Conservation (phyloP, 352 stramenopile species). For the Phytophthora pisi region DNA sequence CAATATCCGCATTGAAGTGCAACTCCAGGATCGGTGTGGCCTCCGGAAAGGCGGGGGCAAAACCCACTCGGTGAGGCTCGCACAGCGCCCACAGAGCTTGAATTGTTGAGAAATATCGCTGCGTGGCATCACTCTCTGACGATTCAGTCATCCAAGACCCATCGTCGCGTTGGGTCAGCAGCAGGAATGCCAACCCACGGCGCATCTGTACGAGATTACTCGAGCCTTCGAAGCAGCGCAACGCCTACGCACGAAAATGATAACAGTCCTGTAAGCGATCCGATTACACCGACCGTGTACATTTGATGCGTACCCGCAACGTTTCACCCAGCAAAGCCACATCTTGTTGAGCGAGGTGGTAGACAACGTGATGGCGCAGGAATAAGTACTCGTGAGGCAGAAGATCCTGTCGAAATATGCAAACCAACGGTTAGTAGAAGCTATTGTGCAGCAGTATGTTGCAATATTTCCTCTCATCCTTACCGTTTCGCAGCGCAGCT, state of each 20-base stretch:
- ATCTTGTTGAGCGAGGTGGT: constrained; percentile 81
- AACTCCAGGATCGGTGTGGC: constrained; percentile 57
- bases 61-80: constrained; percentile 52
- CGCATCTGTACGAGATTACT: constrained; percentile 73
- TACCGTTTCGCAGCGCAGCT: constrained; percentile 71
- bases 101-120: constrained; percentile 61
- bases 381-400: constrained; percentile 93
- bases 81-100: constrained; percentile 54
- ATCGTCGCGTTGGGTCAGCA: constrained; percentile 62
- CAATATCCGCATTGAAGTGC: constrained; percentile 67
- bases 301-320: constrained; percentile 50
- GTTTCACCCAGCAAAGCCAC: constrained; percentile 71
- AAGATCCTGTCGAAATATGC: constrained; percentile 54
- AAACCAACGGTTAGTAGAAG: not conserved
- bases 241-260: constrained; percentile 45
- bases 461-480: constrained; percentile 1
- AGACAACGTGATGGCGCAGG: constrained; percentile 81
- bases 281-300: not conserved
- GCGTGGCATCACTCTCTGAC: constrained; percentile 24
- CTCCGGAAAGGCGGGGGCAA: constrained; percentile 68
- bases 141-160: constrained; percentile 53
- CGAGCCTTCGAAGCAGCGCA: constrained; percentile 74
- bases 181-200: constrained; percentile 70
- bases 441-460: not conserved
- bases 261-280: constrained; percentile 7